Base-by-base conservation (phyloP, 225 moss, liverwort and hornwort genomes). In the Bryum argenteum region DNA sequence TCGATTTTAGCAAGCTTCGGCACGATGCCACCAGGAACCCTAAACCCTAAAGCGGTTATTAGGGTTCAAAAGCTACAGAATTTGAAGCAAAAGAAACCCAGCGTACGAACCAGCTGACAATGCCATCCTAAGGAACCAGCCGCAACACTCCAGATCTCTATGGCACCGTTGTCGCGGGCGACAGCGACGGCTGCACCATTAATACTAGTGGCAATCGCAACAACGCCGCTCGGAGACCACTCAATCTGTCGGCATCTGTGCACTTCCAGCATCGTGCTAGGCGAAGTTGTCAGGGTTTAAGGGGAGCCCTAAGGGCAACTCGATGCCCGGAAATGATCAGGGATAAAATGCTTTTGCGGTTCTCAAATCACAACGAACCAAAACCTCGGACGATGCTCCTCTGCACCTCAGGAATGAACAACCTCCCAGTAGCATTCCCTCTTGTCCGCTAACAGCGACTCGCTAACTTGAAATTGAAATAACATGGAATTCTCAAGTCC, bases 241-340 rank as follows among this genome's bases (percentile, higher is more conserved):
- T 92, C 97, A 87, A 98, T 91, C 85, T 94, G 92, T 75, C 97
- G 91, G 82, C 92, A 94, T 81, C 94, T 92, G 67, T 98, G 94
- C 92, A 94, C 84, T 83, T 98, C 92, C 94, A 98, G 92, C 97
- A 98, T 98, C 86, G 87, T 87, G 81, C 75, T 81, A 19, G 47
- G 63, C 41, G 6, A 21, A 50, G 58, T 8, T 61, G 48, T 66
- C 61, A 70, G 42, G 62, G 70, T 61, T 78, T 50, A 65, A n/a
- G n/a, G 33, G 67, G 23, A 67, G 44, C 63, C 67, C 69, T 22
- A 64, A 17, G 21, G 7, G 63, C 55, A 79, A 42, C 79, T 59
- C 33, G 33, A 3, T 33, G 33, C 63, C 82, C 39, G 53, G 20
- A 16, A 40, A 60, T 2, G 22, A 58, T 14, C 62, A 62, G 22